These are phyloP conservation scores for Houttuynia cordata DNA, from an alignment of 164 flowering plant species.

Conservation along the genomic window DNA sequence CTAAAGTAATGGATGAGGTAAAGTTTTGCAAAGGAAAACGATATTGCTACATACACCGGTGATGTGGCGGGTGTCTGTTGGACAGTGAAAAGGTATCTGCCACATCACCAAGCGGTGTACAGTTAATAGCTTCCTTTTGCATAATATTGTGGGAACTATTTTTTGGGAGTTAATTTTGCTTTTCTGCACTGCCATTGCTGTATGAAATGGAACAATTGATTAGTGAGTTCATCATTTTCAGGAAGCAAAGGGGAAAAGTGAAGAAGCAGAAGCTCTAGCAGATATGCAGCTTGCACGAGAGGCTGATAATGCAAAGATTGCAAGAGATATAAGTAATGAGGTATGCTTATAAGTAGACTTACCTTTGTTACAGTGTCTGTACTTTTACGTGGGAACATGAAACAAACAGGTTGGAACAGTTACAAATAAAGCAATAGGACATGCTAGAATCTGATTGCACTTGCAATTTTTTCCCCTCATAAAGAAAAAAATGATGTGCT, in stretches of 20 bases:
- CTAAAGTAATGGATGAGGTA: conserved; percentile 93
- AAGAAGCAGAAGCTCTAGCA: conserved; percentile 54
- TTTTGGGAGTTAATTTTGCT: background rate
- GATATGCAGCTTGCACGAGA: conserved; percentile 76
- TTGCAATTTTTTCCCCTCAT: background rate
- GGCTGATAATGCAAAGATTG: conserved; percentile 57
- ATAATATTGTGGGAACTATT: background rate
- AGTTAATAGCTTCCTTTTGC: too few relatives aligned
- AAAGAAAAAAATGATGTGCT: background rate
- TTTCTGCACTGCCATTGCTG: too few relatives aligned
- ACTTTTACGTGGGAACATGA: background rate
- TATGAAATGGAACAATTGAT: background rate
- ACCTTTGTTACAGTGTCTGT: background rate
- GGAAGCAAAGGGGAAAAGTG: conserved; percentile 70
- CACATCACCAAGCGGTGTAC: too few relatives aligned
- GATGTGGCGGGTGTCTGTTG: too few relatives aligned
- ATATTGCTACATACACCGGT: too few relatives aligned
- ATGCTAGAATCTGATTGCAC: background rate
- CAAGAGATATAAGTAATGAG: conserved; percentile 59
- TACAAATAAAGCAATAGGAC: too few relatives aligned
- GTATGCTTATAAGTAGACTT: conserved; percentile 16
- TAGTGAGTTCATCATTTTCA: conserved; percentile 6
- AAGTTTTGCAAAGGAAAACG: background rate
- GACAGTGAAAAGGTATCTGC: too few relatives aligned
- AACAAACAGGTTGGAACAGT: background rate